These are phyloP conservation scores for Clavulina sp. DNA, from an alignment of 768 basidiomycete species.

Conservation along the genomic window DNA sequence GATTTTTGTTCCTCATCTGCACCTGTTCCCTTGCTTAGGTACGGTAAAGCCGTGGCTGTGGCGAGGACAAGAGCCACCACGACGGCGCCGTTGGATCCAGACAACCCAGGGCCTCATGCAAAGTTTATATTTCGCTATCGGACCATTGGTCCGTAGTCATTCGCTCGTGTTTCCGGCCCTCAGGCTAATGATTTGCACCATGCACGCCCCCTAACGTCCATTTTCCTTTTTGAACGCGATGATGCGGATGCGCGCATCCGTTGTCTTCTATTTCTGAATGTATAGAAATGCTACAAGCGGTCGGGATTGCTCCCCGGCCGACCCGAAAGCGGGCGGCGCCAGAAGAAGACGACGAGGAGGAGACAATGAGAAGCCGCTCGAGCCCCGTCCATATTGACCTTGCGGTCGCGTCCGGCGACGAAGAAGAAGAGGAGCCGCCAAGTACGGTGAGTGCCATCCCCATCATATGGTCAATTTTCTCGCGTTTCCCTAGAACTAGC, in stretches of 20 bases:
- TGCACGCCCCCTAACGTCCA: background rate
- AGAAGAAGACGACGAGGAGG: background rate
- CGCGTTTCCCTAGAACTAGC: background rate
- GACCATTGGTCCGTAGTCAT: background rate
- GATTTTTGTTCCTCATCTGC: background rate
- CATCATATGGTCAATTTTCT: background rate
- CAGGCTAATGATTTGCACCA: background rate
- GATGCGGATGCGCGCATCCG: background rate
- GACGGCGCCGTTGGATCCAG: background rate
- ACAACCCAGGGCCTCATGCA: background rate
- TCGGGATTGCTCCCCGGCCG: background rate
- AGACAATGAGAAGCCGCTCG: background rate
- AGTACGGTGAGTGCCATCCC: background rate
- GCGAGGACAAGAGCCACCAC: background rate
- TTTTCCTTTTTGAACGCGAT: background rate
- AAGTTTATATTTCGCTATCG: background rate
- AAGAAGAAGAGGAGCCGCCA: background rate
- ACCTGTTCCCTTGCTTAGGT: background rate
- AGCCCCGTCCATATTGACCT: background rate
- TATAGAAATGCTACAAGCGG: background rate
- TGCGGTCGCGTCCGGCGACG: background rate
- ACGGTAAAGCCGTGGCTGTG: background rate
- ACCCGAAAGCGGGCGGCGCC: background rate
- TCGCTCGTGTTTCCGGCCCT: background rate
- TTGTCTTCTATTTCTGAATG: too few relatives aligned